Conservation (phyloP, 78 protist species). For the Protostelium mycophagum region DNA sequence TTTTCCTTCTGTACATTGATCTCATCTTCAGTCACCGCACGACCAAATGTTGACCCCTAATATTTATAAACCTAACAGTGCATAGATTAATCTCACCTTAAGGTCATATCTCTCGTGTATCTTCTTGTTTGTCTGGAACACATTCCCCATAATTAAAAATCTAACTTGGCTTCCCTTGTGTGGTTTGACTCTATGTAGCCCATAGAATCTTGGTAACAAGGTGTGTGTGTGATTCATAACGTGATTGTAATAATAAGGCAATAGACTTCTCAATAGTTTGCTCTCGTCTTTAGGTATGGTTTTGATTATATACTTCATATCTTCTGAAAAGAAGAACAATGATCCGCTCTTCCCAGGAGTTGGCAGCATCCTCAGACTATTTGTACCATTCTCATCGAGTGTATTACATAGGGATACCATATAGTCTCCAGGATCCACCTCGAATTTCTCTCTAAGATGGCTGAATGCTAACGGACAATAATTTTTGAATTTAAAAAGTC, state of each 20-base stretch:
- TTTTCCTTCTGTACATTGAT: background rate
- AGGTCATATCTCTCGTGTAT: conserved; percentile 85
- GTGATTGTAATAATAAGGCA: conserved; percentile 28
- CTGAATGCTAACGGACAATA: conserved; percentile 74
- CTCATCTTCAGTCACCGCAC: background rate
- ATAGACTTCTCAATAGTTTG: conserved; percentile 42
- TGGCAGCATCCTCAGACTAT: conserved; percentile 51
- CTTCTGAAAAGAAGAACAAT: conserved; percentile 79
- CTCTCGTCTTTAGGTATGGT: conserved; percentile 86
- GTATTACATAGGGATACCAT: conserved; percentile 47
- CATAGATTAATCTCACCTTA: conserved; percentile 49
- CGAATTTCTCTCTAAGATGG: conserved; percentile 46
- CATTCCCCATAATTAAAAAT: conserved; percentile 88
- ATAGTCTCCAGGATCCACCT: conserved; percentile 55
- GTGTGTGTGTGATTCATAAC: conserved; percentile 67
- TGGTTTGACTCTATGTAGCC: conserved; percentile 70
- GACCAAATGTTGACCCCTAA: background rate
- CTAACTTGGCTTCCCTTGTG: conserved; percentile 63
- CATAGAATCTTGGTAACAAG: conserved; percentile 87
- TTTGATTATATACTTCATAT: conserved; percentile 80
- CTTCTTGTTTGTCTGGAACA: conserved; percentile 67
- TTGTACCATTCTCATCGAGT: conserved; percentile 23
- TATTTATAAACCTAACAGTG: background rate
- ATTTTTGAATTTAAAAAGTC: conserved; percentile 59
- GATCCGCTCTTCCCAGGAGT: conserved; percentile 89